These are phyloP conservation scores for Xylaria sp. DNA, from an alignment of 2,329 filamentous ascomycete genomes.

Conservation along the genomic window DNA sequence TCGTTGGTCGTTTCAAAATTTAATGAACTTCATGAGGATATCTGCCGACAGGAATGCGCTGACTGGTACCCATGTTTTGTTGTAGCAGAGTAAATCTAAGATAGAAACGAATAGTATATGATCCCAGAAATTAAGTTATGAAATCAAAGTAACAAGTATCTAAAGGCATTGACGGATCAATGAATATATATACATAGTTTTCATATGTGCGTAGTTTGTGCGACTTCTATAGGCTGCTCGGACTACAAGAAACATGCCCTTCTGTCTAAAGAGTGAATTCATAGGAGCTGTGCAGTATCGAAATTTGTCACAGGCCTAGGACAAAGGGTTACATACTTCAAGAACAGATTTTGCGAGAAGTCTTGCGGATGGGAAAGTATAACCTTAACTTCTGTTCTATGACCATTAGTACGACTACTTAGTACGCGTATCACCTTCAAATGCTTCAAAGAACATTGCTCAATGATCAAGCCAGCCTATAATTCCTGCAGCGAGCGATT, in stretches of 20 bases:
- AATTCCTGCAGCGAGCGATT: constrained; percentile 39
- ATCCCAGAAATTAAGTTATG: too few species aligned
- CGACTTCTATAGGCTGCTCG: constrained; percentile 32
- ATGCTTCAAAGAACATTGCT: neutral
- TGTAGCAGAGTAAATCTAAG: too few species aligned
- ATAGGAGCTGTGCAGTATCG: constrained; percentile 38
- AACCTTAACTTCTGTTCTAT: constrained; percentile 46
- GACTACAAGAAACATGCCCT: constrained; percentile 36
- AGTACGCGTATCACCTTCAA: neutral
- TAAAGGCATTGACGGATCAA: too few species aligned
- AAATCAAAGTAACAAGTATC: too few species aligned
- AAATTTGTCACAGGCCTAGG: neutral
- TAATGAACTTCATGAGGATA: too few species aligned
- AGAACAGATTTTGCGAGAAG: constrained; percentile 1
- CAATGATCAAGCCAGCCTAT: constrained; percentile 36
- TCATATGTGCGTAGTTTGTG: too few species aligned
- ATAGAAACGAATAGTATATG: too few species aligned
- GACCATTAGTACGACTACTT: constrained; percentile 41
- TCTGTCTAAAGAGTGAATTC: constrained; percentile 26
- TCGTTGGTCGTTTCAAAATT: too few species aligned
- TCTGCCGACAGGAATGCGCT: neutral
- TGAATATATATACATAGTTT: too few species aligned
- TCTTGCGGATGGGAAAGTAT: constrained; percentile 32
- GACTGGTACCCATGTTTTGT: neutral
- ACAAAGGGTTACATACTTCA: neutral